A percentile compares a stretch with the other conserved stretches of the same genome.
Conservation (phyloP, 148 eudicot genomes). For the Rhododendron ferrugineum region DNA sequence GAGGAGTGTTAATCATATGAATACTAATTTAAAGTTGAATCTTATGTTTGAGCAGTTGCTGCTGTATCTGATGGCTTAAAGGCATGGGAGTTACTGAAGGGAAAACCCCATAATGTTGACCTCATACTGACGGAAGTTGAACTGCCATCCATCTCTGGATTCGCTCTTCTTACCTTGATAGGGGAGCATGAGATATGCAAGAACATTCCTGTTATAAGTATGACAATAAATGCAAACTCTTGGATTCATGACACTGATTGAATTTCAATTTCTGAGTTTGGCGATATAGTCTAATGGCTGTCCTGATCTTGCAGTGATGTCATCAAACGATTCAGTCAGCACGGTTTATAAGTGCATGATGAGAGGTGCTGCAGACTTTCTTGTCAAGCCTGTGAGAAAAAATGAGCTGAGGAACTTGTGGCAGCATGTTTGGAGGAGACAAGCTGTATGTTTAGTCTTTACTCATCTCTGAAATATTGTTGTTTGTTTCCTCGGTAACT, state of each 20-base stretch:
- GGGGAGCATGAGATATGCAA: slow-evolving; percentile 85
- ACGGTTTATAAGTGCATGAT: slow-evolving; percentile 90
- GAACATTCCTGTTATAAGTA: slow-evolving; percentile 95
- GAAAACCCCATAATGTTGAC: slow-evolving; percentile 58
- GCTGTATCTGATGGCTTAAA: slow-evolving; percentile 87
- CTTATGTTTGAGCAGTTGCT: slow-evolving; percentile 53
- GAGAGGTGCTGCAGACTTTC: slow-evolving; percentile 91
- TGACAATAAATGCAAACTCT: slow-evolving; percentile 7
- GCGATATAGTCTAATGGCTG: background rate
- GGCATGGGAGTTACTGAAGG: slow-evolving; percentile 88
- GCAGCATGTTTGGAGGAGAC: slow-evolving; percentile 99
- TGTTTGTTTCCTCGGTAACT: background rate
- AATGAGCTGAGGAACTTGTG: slow-evolving; percentile 86
- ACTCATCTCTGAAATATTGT: background rate
- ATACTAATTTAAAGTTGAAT: background rate
- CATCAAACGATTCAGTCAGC: slow-evolving; percentile 70
- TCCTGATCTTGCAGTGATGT: slow-evolving; percentile 81
- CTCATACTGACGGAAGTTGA: slow-evolving; percentile 88
- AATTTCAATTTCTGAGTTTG: background rate
- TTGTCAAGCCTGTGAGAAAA: slow-evolving; percentile 85
- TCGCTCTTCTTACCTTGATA: slow-evolving; percentile 73
- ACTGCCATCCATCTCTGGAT: slow-evolving; percentile 83
- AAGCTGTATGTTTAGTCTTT: slow-evolving; percentile 53
- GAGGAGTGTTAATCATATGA: background rate
- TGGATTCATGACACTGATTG: background rate